Conservation (phyloP, 805 yeast species). For the Cyberlindnera sargentensis region DNA sequence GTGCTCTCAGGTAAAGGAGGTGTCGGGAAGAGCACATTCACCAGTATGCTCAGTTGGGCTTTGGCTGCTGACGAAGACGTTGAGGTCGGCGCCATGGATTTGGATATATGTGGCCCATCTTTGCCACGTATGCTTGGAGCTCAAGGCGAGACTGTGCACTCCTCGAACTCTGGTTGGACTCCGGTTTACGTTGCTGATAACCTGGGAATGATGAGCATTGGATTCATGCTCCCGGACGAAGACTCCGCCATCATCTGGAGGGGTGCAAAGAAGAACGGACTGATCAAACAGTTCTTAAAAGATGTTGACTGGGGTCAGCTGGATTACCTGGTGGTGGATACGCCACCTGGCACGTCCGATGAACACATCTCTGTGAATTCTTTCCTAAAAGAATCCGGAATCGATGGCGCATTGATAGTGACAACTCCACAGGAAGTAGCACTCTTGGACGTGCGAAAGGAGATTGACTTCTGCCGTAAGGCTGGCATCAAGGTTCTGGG, state of each 20-base stretch:
- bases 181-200: conserved; percentile 96
- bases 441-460: conserved; percentile 88
- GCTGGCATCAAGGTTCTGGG: conserved; percentile 86
- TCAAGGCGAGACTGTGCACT: conserved; percentile 76
- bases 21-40: conserved; percentile 95
- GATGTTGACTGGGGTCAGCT: conserved; percentile 93
- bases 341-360: conserved; percentile 98
- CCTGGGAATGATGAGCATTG: conserved; percentile 91
- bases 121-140: conserved; percentile 93
- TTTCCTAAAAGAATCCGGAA: conserved; percentile 81
- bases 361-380: conserved; percentile 90
- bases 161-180: conserved; percentile 90
- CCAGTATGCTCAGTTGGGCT: conserved; percentile 96
- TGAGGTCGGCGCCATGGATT: conserved; percentile 94
- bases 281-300: conserved; percentile 87
- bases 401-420: conserved; percentile 91
- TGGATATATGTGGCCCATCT: conserved; percentile 97
- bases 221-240: conserved; percentile 86
- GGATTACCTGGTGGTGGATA: conserved; percentile 86
- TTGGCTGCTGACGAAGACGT: conserved; percentile 57
- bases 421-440: conserved; percentile 99
- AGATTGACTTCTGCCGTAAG: conserved; percentile 88
- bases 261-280: conserved; percentile 90
- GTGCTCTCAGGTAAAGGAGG: conserved; percentile 89
- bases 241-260: conserved; percentile 97